These are phyloP conservation scores for Chaetomium cochliodes DNA, from an alignment of 495 filamentous ascomycete species.

Conservation along the genomic window DNA sequence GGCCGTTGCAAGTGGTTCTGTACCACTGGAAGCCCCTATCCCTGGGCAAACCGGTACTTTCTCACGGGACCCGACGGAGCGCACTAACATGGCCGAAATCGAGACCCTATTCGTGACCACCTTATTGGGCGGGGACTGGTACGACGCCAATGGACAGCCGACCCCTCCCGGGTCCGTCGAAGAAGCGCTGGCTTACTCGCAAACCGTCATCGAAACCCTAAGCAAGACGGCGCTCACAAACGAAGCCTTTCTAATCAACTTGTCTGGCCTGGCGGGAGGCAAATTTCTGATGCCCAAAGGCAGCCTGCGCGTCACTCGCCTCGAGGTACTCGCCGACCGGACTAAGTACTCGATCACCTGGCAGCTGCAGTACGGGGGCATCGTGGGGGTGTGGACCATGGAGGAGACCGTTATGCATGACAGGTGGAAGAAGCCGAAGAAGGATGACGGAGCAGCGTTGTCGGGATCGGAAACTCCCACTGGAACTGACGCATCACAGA, in stretches of 20 bases:
- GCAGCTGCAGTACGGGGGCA: slow-evolving; percentile 47
- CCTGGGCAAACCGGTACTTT: slow-evolving; percentile 12
- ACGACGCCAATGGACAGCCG: slow-evolving; percentile 35
- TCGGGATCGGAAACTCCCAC: slow-evolving; percentile 5
- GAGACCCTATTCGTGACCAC: slow-evolving; percentile 47
- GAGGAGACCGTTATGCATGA: slow-evolving; percentile 47
- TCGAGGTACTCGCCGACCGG: slow-evolving; percentile 31
- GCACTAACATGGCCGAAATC: slow-evolving; percentile 49
- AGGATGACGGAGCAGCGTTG: slow-evolving; percentile 15
- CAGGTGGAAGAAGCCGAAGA: slow-evolving; percentile 36
- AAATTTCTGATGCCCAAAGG: slow-evolving; percentile 42
- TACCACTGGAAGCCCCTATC: background rate
- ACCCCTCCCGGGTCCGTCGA: slow-evolving; percentile 44
- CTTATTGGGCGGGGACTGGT: slow-evolving; percentile 47
- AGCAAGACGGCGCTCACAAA: slow-evolving; percentile 41
- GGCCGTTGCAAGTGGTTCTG: background rate
- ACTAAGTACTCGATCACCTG: slow-evolving; percentile 47
- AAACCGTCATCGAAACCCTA: slow-evolving; percentile 48
- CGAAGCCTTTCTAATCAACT: slow-evolving; percentile 54
- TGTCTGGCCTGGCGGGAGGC: slow-evolving; percentile 51
- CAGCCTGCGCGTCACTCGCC: slow-evolving; percentile 39
- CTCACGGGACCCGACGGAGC: slow-evolving; percentile 39
- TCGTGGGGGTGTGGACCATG: slow-evolving; percentile 47
- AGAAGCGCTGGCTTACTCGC: slow-evolving; percentile 48
- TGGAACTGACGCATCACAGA: slow-evolving; percentile 5